Conservation (phyloP, 768 basidiomycete species). For the Tubosaeta sp. region DNA sequence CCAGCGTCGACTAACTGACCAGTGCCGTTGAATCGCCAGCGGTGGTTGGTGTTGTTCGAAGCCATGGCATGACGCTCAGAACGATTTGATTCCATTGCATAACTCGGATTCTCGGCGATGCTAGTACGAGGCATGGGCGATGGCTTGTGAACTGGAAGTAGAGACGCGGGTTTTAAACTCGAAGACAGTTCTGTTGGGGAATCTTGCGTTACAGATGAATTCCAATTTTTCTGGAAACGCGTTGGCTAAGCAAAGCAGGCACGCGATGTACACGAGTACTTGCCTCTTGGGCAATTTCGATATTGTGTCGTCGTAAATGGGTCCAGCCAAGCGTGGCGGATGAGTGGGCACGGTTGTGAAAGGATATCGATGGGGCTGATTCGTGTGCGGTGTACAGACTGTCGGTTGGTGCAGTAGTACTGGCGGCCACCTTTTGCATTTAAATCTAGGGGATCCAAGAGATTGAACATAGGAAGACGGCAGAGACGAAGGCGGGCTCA, state of each 20-base stretch:
- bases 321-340: constrained; percentile 45
- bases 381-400: constrained; percentile 34
- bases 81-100: constrained; percentile 23
- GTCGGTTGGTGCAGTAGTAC: constrained; percentile 40
- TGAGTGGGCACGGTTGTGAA: constrained; percentile 28
- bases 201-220: constrained; percentile 38
- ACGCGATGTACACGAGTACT: constrained; percentile 24
- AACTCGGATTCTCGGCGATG: constrained; percentile 20
- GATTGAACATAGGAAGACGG: constrained; percentile 19
- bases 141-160: constrained; percentile 37
- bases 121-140: constrained; percentile 47
- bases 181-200: constrained; percentile 33
- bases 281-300: constrained; percentile 45
- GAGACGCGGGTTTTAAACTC: constrained; percentile 27
- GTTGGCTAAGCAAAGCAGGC: constrained; percentile 19
- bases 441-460: constrained; percentile 39
- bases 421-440: constrained; percentile 70
- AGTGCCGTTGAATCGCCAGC: constrained; percentile 62
- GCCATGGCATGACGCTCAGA: constrained; percentile 38
- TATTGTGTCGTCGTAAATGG: constrained; percentile 33
- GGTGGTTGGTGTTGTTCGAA: constrained; percentile 36
- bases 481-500: constrained; percentile 24
- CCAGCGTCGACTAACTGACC: constrained; percentile 60
- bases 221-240: constrained; percentile 42
- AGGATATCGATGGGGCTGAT: constrained; percentile 32